phyloP scores from a whole-genome alignment of 140 eudicot genomes.

The Stevia rebaudiana region DNA sequence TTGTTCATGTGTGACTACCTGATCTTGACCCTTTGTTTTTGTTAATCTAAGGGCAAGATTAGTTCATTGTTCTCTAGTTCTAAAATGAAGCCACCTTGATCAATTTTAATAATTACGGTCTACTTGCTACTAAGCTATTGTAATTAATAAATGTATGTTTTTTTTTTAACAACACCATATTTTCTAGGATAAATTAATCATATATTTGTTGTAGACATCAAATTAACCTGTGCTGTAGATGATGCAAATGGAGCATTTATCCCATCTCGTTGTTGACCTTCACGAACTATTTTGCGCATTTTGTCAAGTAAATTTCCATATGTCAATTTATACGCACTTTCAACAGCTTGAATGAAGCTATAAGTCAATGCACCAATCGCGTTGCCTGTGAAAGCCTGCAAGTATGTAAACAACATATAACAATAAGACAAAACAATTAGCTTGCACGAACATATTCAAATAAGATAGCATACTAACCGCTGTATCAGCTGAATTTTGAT shows the following conservation, averaged over 20 bases:
- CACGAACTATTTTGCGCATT: slow-evolving; percentile 42
- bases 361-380: slow-evolving; percentile 76
- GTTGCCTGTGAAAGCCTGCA: slow-evolving; percentile 61
- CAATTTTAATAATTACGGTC: too few relatives aligned
- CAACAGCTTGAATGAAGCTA: slow-evolving; percentile 58
- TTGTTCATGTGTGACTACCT: too few relatives aligned
- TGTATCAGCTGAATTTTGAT: slow-evolving; percentile 59
- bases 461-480: slow-evolving; percentile 35
- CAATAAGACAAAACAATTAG: background rate
- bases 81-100: too few relatives aligned
- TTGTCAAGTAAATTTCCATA: slow-evolving; percentile 49
- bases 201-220: slow-evolving; percentile 4
- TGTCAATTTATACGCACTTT: slow-evolving; percentile 38
- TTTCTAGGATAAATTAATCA: too few relatives aligned
- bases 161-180: too few relatives aligned
- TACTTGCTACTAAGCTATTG: too few relatives aligned
- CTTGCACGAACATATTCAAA: background rate
- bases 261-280: slow-evolving; percentile 37
- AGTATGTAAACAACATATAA: background rate
- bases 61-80: too few relatives aligned
- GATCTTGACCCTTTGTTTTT: too few relatives aligned
- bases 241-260: slow-evolving; percentile 36
- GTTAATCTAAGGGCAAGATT: too few relatives aligned
- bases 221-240: slow-evolving; percentile 36
- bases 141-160: too few relatives aligned